Percentiles rank a stretch among this genome's conserved stretches.
Evolutionary conservation across 1,139 yeast species (phyloP).

Genomic region (Scheffersomyces stambukii): DNA sequence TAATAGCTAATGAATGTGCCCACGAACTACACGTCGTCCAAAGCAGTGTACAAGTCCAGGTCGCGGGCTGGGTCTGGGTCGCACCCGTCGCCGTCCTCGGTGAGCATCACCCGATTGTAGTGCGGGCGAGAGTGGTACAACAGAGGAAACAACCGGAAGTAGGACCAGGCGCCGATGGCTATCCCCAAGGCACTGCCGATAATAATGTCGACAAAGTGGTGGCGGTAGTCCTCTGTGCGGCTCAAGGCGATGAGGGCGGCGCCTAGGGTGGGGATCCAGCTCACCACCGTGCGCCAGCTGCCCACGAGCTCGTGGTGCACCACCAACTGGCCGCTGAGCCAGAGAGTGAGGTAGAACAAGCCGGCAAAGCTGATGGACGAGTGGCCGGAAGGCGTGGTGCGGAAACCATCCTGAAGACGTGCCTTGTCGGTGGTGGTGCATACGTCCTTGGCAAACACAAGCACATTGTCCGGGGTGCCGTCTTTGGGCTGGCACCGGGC

Average conservation of each 20-base stretch:
- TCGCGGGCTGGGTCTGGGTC: not conserved
- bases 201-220: conserved; percentile 67
- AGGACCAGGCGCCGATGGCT: conserved; percentile 31
- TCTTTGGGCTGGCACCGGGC: conserved; percentile 62
- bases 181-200: conserved; percentile 57
- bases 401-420: conserved; percentile 59
- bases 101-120: conserved; percentile 20
- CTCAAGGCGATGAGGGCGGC: conserved; percentile 65
- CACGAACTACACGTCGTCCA: conserved; percentile 2
- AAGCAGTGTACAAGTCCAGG: not conserved
- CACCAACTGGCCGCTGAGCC: conserved; percentile 60
- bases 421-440: conserved; percentile 50
- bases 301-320: conserved; percentile 38
- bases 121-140: conserved; percentile 16
- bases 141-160: conserved; percentile 34
- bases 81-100: conserved; percentile 13
- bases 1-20: not conserved
- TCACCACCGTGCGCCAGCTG: conserved; percentile 48
- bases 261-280: conserved; percentile 42
- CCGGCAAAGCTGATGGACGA: conserved; percentile 66
- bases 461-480: conserved; percentile 41
- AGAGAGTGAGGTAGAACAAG: conserved; percentile 56
- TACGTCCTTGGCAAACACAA: conserved; percentile 59
- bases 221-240: conserved; percentile 76
- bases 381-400: conserved; percentile 80